Percentiles rank a stretch among this genome's conserved stretches.
These are phyloP conservation scores for Paramecium octaurelia DNA, from an alignment of 73 alveolate species.

Conservation along the genomic window DNA sequence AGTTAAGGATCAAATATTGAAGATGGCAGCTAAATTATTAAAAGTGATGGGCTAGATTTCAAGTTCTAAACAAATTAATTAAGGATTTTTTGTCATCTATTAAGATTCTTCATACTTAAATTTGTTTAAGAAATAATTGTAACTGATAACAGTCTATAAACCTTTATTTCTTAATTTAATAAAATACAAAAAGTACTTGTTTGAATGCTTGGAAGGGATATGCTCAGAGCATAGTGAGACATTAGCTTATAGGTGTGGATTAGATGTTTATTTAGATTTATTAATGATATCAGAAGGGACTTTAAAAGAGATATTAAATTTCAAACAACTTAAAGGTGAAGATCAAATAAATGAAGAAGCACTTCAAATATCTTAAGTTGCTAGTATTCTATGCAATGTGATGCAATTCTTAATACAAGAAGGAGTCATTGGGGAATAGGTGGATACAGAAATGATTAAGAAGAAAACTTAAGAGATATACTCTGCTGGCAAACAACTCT, in stretches of 20 bases:
- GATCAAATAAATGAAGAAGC: constrained; percentile 37
- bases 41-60: neutral
- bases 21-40: neutral
- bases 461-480: neutral
- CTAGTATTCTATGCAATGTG: neutral
- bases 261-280: neutral
- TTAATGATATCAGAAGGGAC: neutral
- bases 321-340: constrained; percentile 1
- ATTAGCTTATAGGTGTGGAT: constrained; percentile 11
- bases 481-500: neutral
- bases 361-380: neutral
- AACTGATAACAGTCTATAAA: neutral
- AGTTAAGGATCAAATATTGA: neutral
- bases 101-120: neutral
- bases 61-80: constrained; percentile 10
- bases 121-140: neutral
- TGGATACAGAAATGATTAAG: neutral
- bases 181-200: neutral
- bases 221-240: constrained; percentile 5
- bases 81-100: constrained; percentile 31
- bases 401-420: neutral
- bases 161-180: neutral
- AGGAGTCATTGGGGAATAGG: neutral
- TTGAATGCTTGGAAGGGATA: constrained; percentile 10
- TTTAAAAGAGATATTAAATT: neutral